Evolutionary conservation across 192 early-diverging fungal species (phyloP).

Genomic region (Entomortierella parvispora): DNA sequence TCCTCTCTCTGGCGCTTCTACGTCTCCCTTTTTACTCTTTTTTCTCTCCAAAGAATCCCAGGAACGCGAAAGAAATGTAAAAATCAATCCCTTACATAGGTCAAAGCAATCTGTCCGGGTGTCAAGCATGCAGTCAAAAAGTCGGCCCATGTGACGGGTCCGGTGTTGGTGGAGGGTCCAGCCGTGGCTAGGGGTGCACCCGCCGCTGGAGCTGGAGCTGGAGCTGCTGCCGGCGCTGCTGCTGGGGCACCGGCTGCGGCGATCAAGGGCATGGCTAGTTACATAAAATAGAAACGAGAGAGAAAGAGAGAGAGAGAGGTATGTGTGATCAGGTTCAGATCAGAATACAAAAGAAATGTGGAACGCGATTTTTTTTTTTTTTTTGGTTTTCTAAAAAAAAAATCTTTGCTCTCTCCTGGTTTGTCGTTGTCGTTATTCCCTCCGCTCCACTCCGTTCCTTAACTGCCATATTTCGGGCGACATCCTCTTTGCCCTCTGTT

Average conservation of each 20-base stretch:
- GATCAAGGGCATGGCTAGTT: conserved; percentile 31
- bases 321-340: background rate
- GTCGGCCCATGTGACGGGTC: conserved; percentile 35
- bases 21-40: background rate
- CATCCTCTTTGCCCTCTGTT: too few species aligned
- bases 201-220: background rate
- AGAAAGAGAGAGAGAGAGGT: background rate
- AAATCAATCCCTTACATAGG: conserved; percentile 47
- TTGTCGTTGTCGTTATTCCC: too few species aligned
- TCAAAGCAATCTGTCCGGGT: conserved; percentile 57
- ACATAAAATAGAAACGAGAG: background rate
- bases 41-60: background rate
- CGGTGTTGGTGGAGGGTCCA: conserved; percentile 4
- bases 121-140: conserved; percentile 41
- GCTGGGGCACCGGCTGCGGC: conserved; percentile 5
- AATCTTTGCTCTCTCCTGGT: too few species aligned
- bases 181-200: background rate
- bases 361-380: too few species aligned
- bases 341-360: background rate
- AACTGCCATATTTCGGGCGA: too few species aligned
- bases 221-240: background rate
- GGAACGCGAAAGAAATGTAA: too few species aligned
- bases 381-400: too few species aligned
- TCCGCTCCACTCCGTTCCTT: too few species aligned
- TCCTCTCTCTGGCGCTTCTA: background rate